phyloP scores from a whole-genome alignment of 495 filamentous ascomycete species.

The Evernia prunastri region DNA sequence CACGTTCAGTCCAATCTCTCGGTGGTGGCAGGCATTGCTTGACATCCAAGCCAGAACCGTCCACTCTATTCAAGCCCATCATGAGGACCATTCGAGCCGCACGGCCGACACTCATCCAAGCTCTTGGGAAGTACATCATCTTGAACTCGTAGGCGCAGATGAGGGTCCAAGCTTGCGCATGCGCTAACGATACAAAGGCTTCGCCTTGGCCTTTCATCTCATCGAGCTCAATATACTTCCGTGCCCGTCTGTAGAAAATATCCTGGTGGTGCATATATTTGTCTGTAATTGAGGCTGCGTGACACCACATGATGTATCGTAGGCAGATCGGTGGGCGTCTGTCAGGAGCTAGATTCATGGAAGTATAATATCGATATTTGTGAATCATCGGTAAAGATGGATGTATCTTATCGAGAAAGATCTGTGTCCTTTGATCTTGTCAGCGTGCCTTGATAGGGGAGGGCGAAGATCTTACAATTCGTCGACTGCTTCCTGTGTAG shows the following conservation, averaged over 20 bases:
- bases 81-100: slow-evolving; percentile 73
- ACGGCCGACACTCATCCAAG: slow-evolving; percentile 86
- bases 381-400: slow-evolving; percentile 83
- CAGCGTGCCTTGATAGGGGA: slow-evolving; percentile 15
- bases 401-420: slow-evolving; percentile 89
- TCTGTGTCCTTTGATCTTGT: slow-evolving; percentile 53
- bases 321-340: slow-evolving; percentile 83
- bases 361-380: slow-evolving; percentile 73
- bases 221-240: slow-evolving; percentile 84
- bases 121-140: slow-evolving; percentile 94
- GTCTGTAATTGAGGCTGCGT: slow-evolving; percentile 75
- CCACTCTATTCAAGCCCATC: slow-evolving; percentile 88
- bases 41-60: slow-evolving; percentile 80
- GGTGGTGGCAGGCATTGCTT: slow-evolving; percentile 84
- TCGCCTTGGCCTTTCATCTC: slow-evolving; percentile 94
- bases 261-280: slow-evolving; percentile 71
- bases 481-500: slow-evolving; percentile 79
- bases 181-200: slow-evolving; percentile 69
- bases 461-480: slow-evolving; percentile 59
- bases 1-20: slow-evolving; percentile 86
- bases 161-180: slow-evolving; percentile 77
- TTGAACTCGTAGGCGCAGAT: slow-evolving; percentile 86
- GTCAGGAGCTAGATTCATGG: slow-evolving; percentile 75
- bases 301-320: slow-evolving; percentile 89
- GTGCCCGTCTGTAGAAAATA: slow-evolving; percentile 78